Conservation (phyloP, 192 early-diverging fungal species). For the Anaeromyces robustus region DNA sequence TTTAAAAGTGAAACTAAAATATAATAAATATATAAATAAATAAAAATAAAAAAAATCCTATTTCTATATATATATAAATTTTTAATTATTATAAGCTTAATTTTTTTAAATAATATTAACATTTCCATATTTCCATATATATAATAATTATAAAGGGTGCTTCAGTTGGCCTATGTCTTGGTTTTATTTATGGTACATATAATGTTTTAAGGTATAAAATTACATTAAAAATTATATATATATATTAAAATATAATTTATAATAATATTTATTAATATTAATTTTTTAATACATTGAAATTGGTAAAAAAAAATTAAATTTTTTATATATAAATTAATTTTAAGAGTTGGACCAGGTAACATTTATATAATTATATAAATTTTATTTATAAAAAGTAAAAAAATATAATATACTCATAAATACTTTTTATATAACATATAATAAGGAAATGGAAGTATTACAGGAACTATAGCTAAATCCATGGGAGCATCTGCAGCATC, state of each 20-base stretch:
- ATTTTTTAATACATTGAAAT: not conserved
- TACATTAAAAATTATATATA: not conserved
- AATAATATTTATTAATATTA: not conserved
- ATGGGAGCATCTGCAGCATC: not conserved
- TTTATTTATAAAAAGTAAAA: no score
- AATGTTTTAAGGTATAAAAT: not conserved
- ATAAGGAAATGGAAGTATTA: not conserved
- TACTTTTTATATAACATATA: no score
- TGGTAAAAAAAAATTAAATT: no score
- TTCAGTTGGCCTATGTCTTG: not conserved
- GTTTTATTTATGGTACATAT: not conserved
- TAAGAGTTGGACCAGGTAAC: no score
- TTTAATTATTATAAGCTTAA: no score
- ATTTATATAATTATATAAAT: no score
- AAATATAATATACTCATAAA: no score
- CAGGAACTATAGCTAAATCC: not conserved
- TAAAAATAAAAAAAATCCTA: not conserved
- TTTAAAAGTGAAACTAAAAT: not conserved
- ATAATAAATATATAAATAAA: not conserved
- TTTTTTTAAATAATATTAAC: no score
- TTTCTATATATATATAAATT: not conserved
- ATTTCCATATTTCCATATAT: no score
- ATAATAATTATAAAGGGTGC: not conserved
- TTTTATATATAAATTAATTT: no score
- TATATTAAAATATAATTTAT: not conserved